Percentiles rank a stretch among this genome's conserved stretches.
phyloP scores from a whole-genome alignment of 805 yeast species.

The Candida hungchunana region DNA sequence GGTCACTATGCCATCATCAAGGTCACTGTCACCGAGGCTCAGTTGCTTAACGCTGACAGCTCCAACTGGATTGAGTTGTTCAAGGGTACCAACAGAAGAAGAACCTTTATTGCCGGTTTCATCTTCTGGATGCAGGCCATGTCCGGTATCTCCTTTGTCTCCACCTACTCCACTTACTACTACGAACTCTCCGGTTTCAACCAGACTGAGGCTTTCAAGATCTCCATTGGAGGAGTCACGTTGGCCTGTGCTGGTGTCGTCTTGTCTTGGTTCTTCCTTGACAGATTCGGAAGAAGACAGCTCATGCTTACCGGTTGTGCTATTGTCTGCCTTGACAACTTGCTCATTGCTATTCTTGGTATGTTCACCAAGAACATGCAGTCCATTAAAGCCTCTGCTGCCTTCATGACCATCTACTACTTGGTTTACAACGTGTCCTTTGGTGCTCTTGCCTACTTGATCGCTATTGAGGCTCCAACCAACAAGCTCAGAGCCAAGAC shows the following conservation, averaged over 20 bases:
- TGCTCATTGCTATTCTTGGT: constrained; percentile 27
- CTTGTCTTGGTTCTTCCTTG: constrained; percentile 29
- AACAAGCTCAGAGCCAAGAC: constrained; percentile 37
- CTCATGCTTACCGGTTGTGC: too few relatives aligned
- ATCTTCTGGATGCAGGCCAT: constrained; percentile 38
- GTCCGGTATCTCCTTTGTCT: constrained; percentile 41
- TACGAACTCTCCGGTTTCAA: constrained; percentile 43
- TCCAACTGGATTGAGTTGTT: constrained; percentile 38
- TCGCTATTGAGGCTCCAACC: constrained; percentile 36
- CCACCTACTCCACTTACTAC: constrained; percentile 45
- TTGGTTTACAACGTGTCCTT: constrained; percentile 33
- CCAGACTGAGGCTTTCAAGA: constrained; percentile 36
- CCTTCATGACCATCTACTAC: constrained; percentile 27
- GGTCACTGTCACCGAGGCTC: constrained; percentile 27
- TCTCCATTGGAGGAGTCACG: constrained; percentile 32
- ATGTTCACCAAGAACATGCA: constrained; percentile 7
- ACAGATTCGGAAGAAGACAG: constrained; percentile 30
- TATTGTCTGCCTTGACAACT: constrained; percentile 24
- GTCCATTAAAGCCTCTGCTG: constrained; percentile 24
- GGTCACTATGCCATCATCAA: constrained; percentile 30
- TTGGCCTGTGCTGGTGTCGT: constrained; percentile 30
- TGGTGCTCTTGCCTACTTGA: constrained; percentile 36
- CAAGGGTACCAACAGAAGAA: constrained; percentile 37
- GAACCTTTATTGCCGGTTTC: constrained; percentile 36
- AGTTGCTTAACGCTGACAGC: constrained; percentile 25